phyloP scores from a whole-genome alignment of 1,139 yeast species.

The Geotrichum macrosporum region DNA sequence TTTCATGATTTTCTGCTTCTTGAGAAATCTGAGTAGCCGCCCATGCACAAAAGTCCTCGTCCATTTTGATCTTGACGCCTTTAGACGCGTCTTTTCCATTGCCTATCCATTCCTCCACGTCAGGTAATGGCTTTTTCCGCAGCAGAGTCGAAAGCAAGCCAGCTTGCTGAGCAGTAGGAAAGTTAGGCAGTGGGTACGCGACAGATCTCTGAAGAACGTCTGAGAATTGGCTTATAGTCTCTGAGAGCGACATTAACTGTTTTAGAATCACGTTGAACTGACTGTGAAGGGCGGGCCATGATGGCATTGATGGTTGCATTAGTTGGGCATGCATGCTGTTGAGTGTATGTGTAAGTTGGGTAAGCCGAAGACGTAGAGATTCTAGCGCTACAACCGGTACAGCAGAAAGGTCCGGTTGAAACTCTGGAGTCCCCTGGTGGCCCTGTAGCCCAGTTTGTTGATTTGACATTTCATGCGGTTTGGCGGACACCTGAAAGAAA shows the following conservation, averaged over 20 bases:
- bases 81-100: constrained; percentile 35
- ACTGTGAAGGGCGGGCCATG: constrained; percentile 58
- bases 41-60: constrained; percentile 46
- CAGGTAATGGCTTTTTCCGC: constrained; percentile 84
- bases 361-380: constrained; percentile 53
- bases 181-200: constrained; percentile 75
- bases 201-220: constrained; percentile 61
- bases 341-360: constrained; percentile 46
- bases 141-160: constrained; percentile 75
- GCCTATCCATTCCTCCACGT: constrained; percentile 80
- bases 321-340: constrained; percentile 36
- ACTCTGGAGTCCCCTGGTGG: constrained; percentile 9
- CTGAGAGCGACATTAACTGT: constrained; percentile 70
- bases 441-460: constrained; percentile 16
- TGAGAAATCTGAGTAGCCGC: constrained; percentile 53
- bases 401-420: constrained; percentile 34
- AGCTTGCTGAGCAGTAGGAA: constrained; percentile 81
- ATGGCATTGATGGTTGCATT: constrained; percentile 36
- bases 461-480: constrained; percentile 12
- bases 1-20: constrained; percentile 53
- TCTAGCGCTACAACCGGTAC: constrained; percentile 60
- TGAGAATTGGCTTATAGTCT: constrained; percentile 58
- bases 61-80: constrained; percentile 17
- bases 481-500: background rate
- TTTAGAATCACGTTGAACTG: constrained; percentile 81